Evolutionary conservation across 345 rosid species (phyloP), one percentile per base, ranked within the genome.

Genomic region (Lagerstroemia speciosa): DNA sequence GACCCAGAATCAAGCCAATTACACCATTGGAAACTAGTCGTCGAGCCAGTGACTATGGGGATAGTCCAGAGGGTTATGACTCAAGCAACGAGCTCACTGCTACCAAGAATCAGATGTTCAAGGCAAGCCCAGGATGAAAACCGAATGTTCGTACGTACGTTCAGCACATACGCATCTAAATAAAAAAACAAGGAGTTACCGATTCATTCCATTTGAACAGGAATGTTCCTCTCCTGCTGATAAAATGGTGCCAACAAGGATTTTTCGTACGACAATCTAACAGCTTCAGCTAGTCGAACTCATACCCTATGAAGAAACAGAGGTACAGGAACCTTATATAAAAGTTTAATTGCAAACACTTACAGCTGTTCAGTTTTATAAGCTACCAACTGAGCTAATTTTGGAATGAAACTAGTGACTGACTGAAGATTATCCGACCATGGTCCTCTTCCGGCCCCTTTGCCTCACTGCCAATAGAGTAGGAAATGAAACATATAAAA

Each of bases 401-500:
- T n/a, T 24, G 30, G 14, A 24, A 14, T 8, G 14, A 48, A 19
- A 19, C 24, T 8, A 6, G 55, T 22, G 3, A 48, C 8, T 48
- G 60, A n/a, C 53, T 1, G 16, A 29, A 27, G 34, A 22, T 84
- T 74, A 91, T 74, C 99, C 96, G 76, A 91, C 82, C 99, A 94
- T 91, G 57, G 96, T 88, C 70, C 99, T 89, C 74, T 94, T 94
- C 52, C 97, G 82, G 34, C 98, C 99, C 81, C 98, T 80, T 75
- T 87, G 98, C 31, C 96, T 78, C 80, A 91, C 98, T 94, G 84
- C 45, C 72, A 63, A 32, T 71, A 33, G 66, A 66, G 70, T 26
- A 78, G 65, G 22, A 72, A 50, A 61, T 52, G 62, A n/a, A 45
- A 53, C 43, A 19, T 19, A 20, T 30, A 22, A 32, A 66, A 66